A percentile compares a stretch with the other conserved stretches of the same genome.
phyloP scores from a whole-genome alignment of 2,329 filamentous ascomycete species.

The Aspergillus sp. region DNA sequence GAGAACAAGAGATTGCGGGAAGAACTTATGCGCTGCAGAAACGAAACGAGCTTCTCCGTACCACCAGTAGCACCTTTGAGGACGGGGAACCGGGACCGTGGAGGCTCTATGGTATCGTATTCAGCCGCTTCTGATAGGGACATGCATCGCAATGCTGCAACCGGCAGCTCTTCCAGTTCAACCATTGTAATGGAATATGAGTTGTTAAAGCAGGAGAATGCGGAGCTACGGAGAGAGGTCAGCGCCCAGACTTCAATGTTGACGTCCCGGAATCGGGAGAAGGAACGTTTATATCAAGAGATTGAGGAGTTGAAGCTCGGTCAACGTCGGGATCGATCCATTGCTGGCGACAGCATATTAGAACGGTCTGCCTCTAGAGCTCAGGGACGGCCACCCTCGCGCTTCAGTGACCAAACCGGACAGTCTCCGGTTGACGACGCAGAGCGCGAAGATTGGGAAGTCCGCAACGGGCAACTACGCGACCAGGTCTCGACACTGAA shows the following conservation, averaged over 20 bases:
- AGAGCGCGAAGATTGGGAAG: slow-evolving; percentile 84
- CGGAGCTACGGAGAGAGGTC: slow-evolving; percentile 85
- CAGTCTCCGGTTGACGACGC: slow-evolving; percentile 68
- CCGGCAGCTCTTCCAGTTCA: slow-evolving; percentile 61
- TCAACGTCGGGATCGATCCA: slow-evolving; percentile 67
- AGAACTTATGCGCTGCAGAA: slow-evolving; percentile 71
- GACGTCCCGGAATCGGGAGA: slow-evolving; percentile 91
- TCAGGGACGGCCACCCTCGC: slow-evolving; percentile 70
- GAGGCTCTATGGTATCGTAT: slow-evolving; percentile 41
- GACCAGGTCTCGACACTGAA: slow-evolving; percentile 85
- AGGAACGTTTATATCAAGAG: slow-evolving; percentile 91
- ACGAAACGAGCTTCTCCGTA: slow-evolving; percentile 36
- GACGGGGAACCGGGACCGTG: slow-evolving; percentile 33
- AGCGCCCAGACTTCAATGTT: slow-evolving; percentile 97
- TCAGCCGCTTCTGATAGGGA: slow-evolving; percentile 38
- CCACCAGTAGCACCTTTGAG: slow-evolving; percentile 31
- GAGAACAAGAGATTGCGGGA: slow-evolving; percentile 82
- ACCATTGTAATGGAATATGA: slow-evolving; percentile 80
- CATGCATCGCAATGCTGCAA: slow-evolving; percentile 41
- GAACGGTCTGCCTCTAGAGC: slow-evolving; percentile 91
- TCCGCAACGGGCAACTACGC: slow-evolving; percentile 75
- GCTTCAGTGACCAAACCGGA: slow-evolving; percentile 67
- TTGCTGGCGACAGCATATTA: slow-evolving; percentile 81
- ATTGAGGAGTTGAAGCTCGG: slow-evolving; percentile 95
- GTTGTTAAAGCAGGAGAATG: slow-evolving; percentile 86